Percentiles rank a stretch among this genome's conserved stretches.
Evolutionary conservation across 2,329 filamentous ascomycete species (phyloP).

Genomic region (Botrytis tulipae): DNA sequence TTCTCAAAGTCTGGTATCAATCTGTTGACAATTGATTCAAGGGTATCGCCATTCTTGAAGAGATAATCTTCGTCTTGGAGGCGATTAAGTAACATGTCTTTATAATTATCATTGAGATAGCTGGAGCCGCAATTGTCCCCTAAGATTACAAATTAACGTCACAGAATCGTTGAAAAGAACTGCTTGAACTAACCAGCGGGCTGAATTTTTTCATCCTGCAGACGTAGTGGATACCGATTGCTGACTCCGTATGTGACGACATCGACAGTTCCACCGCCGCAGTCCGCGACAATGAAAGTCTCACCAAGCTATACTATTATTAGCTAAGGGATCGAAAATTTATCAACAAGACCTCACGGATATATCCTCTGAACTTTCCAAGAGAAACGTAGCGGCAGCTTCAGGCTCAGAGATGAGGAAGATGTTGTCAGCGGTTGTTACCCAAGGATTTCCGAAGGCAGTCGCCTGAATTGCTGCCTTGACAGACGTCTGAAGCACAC

Average conservation of each 20-base stretch:
- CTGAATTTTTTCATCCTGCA: conserved; percentile 22
- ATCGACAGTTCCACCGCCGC: conserved; percentile 37
- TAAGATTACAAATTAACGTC: background rate
- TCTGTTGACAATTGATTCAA: conserved; percentile 19
- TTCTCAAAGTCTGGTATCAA: conserved; percentile 24
- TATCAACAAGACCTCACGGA: conserved; percentile 13
- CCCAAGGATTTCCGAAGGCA: conserved; percentile 20
- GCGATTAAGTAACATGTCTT: conserved; percentile 11
- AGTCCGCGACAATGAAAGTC: conserved; percentile 31
- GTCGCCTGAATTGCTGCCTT: conserved; percentile 21
- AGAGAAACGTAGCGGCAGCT: conserved; percentile 34
- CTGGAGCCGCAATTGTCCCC: conserved; percentile 23
- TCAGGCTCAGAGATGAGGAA: conserved; percentile 38
- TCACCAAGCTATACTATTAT: conserved; percentile 21
- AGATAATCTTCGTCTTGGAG: conserved; percentile 22
- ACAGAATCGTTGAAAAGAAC: background rate
- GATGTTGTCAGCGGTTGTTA: conserved; percentile 32
- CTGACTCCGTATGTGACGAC: conserved; percentile 34
- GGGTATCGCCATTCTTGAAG: conserved; percentile 15
- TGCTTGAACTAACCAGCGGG: conserved; percentile 9
- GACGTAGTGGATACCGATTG: conserved; percentile 31
- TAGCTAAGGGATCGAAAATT: background rate
- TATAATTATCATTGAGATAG: conserved; percentile 22
- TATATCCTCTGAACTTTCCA: conserved; percentile 26
- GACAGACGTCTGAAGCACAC: conserved; percentile 23